phyloP scores from a whole-genome alignment of 2,329 filamentous ascomycete species.

The Hymenoscyphus repandus region DNA sequence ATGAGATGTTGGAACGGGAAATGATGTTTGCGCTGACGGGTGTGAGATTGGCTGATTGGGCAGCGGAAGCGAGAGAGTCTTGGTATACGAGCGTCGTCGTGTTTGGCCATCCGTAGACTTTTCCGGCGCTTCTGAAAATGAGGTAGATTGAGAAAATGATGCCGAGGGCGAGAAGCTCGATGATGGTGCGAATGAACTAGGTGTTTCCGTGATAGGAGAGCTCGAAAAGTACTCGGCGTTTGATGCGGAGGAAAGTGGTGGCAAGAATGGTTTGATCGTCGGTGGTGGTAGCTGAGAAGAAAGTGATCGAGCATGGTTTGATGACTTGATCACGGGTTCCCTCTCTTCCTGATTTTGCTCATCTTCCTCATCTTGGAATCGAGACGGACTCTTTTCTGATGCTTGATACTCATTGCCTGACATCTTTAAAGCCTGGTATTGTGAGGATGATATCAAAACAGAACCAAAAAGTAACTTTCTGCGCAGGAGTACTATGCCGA shows the following conservation, averaged over 20 bases:
- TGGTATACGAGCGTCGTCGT: constrained; percentile 10
- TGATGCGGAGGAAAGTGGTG: neutral
- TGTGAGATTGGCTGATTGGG: neutral
- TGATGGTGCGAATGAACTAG: neutral
- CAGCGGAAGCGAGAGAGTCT: constrained; percentile 5
- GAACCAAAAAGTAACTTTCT: neutral
- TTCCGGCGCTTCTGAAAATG: constrained; percentile 3
- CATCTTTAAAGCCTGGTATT: constrained; percentile 3
- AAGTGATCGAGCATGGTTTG: neutral
- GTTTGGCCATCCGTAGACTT: constrained; percentile 1
- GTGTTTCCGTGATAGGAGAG: constrained; percentile 1
- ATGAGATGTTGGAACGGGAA: constrained; percentile 1
- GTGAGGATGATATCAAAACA: neutral
- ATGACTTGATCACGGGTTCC: neutral
- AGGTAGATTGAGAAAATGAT: constrained; percentile 2
- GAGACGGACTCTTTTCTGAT: neutral
- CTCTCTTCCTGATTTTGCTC: neutral
- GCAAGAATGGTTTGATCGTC: constrained; percentile 2
- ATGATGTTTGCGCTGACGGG: constrained; percentile 1
- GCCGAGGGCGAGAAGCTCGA: neutral
- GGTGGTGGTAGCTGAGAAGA: constrained; percentile 4
- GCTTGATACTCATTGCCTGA: neutral
- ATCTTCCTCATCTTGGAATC: neutral
- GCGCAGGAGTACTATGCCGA: neutral
- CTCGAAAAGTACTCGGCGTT: constrained; percentile 3